These are phyloP conservation scores for Mycocalia duriaeana DNA, from an alignment of 1,284 basidiomycete species.

Conservation along the genomic window DNA sequence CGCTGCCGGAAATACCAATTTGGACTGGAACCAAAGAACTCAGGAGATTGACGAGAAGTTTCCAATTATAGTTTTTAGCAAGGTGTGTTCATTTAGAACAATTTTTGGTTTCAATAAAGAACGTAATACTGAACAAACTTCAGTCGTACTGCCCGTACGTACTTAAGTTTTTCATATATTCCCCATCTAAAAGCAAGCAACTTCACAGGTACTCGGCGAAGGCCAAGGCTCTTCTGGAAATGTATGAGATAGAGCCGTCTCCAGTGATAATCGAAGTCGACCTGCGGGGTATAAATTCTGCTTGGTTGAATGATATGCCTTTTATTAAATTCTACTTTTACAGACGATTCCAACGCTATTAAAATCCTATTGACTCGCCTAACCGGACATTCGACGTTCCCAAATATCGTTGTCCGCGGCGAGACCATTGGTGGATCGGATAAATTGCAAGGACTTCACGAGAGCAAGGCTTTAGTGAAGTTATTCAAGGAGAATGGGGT, in stretches of 20 bases:
- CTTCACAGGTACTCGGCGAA: slow-evolving; percentile 54
- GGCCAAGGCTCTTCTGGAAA: slow-evolving; percentile 64
- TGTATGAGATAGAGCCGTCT: slow-evolving; percentile 61
- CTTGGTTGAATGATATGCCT: slow-evolving; percentile 7
- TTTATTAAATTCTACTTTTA: slow-evolving; percentile 1
- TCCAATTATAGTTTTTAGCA: slow-evolving; percentile 78
- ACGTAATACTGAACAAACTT: no score
- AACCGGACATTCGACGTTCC: slow-evolving; percentile 67
- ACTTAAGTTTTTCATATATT: slow-evolving; percentile 10
- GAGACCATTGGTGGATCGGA: slow-evolving; percentile 72
- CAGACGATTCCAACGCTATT: slow-evolving; percentile 59
- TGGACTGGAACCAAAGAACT: slow-evolving; percentile 47
- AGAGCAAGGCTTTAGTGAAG: slow-evolving; percentile 35
- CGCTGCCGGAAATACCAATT: slow-evolving; percentile 32
- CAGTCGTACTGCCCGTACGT: slow-evolving; percentile 68
- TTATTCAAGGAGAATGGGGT: slow-evolving; percentile 40
- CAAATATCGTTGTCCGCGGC: slow-evolving; percentile 67
- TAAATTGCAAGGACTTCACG: slow-evolving; percentile 49
- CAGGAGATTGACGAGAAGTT: slow-evolving; percentile 41
- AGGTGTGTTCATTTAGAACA: slow-evolving; percentile 38
- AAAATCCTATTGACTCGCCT: slow-evolving; percentile 64
- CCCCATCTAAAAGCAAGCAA: neutral
- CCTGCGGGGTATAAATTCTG: slow-evolving; percentile 48
- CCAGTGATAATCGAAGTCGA: slow-evolving; percentile 77
- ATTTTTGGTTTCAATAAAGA: neutral